Base-by-base conservation (phyloP, 163 green algal genomes). In the Chlorella variabilis region DNA sequence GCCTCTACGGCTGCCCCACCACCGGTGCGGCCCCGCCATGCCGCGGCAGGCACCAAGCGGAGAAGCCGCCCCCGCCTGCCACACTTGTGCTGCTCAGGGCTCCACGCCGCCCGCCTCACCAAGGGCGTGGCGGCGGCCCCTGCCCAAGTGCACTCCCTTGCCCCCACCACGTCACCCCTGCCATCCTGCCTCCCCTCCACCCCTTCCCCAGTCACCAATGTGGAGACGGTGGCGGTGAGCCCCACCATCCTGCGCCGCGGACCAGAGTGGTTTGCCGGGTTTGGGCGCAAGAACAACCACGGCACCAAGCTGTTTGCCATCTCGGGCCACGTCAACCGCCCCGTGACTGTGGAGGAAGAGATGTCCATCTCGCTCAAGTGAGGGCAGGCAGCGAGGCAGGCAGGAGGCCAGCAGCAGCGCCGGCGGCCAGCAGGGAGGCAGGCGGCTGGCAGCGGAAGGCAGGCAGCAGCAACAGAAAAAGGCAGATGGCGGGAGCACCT, bases 261-360 rank as follows among this genome's bases (percentile, higher is more conserved):
- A 25, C 94, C 96, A 27, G 93, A 98, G 71, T 99, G 97, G 97
- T 99, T 99, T 83, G 86, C 94, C 23, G 90, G 81, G 62, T 98
- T 99, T 87, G 97, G 97, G 17, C 93, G 97, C 86, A 98, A 98
- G 90, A 98, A 98, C 94, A 99, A 99, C 89, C 79, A 88, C 61
- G 96, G 97, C 82, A 99, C 97, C 78, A 99, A 99, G 91, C 94
- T 99, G 38, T 99, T 97, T 90, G 98, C 95, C 92, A 99, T 99
- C 90, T 95, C 86, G 36, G 97, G 97, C 31, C 97, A 99, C 87
- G 97, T 99, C 45, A 99, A 99, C 93, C 91, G 89, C n/a, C 91
- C 89, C 1, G 87, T 87, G 62, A 93, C 90, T 23, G 90, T 99
- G 42, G 97, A 99, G 91, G 97, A 99, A 90, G 97, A 99, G 92